These are phyloP conservation scores for Fraxinus pennsylvanica DNA, from an alignment of 257 asterid species.

Conservation along the genomic window DNA sequence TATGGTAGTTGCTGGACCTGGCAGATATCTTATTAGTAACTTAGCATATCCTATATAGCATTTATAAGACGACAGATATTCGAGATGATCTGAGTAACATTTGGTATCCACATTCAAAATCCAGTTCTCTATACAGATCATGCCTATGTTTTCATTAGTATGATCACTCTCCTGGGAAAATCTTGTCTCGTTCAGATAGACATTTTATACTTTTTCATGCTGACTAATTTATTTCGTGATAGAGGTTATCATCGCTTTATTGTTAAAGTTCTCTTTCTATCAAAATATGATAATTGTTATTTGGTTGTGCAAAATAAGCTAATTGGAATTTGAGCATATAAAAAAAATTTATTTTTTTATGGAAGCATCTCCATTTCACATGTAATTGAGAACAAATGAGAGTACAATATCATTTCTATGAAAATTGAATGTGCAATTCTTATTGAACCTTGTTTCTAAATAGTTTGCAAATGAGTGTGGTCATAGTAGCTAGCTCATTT, in stretches of 20 bases:
- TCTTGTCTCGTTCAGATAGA: not conserved
- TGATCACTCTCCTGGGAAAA: not conserved
- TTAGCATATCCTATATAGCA: too few relatives aligned
- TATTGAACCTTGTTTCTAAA: not conserved
- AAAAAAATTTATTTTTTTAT: too few relatives aligned
- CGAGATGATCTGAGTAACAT: not conserved
- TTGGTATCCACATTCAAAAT: not conserved
- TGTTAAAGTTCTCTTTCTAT: not conserved
- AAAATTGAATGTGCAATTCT: not conserved
- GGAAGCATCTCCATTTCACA: not conserved
- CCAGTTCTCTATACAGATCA: not conserved
- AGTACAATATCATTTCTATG: not conserved
- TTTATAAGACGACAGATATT: not conserved
- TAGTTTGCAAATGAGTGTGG: not conserved
- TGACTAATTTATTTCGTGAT: too few relatives aligned
- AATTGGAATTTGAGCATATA: not conserved
- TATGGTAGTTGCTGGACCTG: not conserved
- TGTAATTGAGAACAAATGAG: not conserved
- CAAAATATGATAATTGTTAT: not conserved
- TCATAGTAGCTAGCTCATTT: slow-evolving; percentile 14
- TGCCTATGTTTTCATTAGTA: not conserved
- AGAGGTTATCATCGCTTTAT: not conserved
- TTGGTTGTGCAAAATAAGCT: not conserved
- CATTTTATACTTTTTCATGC: not conserved
- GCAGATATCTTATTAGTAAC: not conserved